A percentile compares a stretch with the other conserved stretches of the same genome.
Conservation (phyloP, 768 basidiomycete genomes). For the Nidularia sp. region DNA sequence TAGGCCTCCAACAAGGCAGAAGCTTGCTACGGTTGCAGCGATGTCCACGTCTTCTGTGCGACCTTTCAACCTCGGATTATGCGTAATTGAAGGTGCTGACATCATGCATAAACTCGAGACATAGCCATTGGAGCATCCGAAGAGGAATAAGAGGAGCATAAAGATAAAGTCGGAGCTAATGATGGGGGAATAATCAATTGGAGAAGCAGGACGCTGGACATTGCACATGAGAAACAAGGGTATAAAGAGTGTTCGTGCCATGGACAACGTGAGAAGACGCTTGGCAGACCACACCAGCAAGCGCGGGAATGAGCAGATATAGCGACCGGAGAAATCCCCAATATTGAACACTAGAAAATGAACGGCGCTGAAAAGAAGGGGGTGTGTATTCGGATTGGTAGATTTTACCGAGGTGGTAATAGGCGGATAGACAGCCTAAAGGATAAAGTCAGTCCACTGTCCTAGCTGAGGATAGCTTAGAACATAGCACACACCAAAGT, state of each 20-base stretch:
- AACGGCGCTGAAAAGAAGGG: constrained; percentile 75
- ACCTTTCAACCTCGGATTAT: constrained; percentile 71
- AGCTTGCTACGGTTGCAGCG: constrained; percentile 77
- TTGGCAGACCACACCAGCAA: constrained; percentile 68
- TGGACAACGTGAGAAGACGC: constrained; percentile 57
- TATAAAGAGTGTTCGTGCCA: constrained; percentile 76
- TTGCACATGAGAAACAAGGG: constrained; percentile 91
- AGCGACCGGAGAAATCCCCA: constrained; percentile 71
- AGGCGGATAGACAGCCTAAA: constrained; percentile 81
- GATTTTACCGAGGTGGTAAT: constrained; percentile 77
- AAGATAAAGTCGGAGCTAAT: constrained; percentile 77
- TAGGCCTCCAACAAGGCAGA: constrained; percentile 75
- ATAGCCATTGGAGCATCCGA: constrained; percentile 83
- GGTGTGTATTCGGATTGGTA: constrained; percentile 61
- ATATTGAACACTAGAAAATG: constrained; percentile 77
- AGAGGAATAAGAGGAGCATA: constrained; percentile 66
- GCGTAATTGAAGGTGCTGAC: constrained; percentile 73
- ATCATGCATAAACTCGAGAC: constrained; percentile 78
- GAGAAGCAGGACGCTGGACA: constrained; percentile 44
- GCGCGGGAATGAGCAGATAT: constrained; percentile 59
- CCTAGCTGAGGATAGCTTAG: background rate
- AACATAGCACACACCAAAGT: constrained; percentile 58
- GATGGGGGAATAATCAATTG: constrained; percentile 32
- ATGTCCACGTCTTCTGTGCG: constrained; percentile 77
- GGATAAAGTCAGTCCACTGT: background rate